Base-by-base conservation (phyloP, 2,329 filamentous ascomycete species). In the Cyclaneusma minus region DNA sequence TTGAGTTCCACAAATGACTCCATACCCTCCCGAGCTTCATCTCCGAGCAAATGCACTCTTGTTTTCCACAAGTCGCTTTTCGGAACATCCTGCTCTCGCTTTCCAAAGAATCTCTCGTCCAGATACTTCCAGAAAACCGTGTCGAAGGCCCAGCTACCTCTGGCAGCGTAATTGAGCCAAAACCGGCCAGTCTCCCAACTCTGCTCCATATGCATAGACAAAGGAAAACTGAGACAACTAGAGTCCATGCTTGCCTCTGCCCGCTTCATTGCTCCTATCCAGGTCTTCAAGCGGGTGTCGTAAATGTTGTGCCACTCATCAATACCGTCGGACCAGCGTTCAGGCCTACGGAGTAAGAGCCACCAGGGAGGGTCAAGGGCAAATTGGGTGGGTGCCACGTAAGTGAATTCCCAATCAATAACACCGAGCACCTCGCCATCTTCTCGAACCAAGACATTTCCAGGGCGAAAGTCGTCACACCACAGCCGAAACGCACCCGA, bases 381-480 rank as follows among this genome's bases (percentile, higher is more conserved):
- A 22, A 49, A 52, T 19, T 51, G 39, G 7, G 42, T 24, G 0
- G 48, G 48, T 1, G 39, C 49, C 1, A 33, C 40, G 23, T 52
- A 50, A 0, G 44, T 32, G 24, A 47, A 50, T 36, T 56, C 53
- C 49, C 49, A 57, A 34, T 55, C 52, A 4, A 58, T 46, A n/a
- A n/a, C n/a, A n/a, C n/a, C n/a, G n/a, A n/a, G n/a, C n/a, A n/a
- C n/a, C n/a, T n/a, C n/a, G n/a, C n/a, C 18, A 11, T 20, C 18
- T 20, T 11, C 18, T 8, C 18, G 8, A 20, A 20, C 8, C 8
- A 20, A 11, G n/a, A 20, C 18, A 20, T 20, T 20, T 11, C 8
- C 18, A 8, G 18, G 18, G 18, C 18, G 18, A 20, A 20, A 20
- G 18, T 20, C 18, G 18, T 20, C 18, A 11, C 18, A 20, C 8